These are phyloP conservation scores for Saccharomyces cerevisiae DNA, from an alignment of 805 yeast species.

Conservation along the genomic window DNA sequence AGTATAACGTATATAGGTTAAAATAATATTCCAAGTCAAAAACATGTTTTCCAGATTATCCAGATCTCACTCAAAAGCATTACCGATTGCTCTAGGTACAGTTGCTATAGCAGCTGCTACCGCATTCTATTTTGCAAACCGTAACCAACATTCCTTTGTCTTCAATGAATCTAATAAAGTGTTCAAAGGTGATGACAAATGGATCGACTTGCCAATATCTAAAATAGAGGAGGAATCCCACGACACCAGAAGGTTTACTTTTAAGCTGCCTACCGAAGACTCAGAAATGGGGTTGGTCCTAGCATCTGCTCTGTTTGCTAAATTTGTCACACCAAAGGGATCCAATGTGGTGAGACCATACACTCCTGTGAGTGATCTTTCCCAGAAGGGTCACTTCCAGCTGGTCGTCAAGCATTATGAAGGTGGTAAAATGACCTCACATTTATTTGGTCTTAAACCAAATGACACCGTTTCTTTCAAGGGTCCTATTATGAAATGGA, in stretches of 20 bases:
- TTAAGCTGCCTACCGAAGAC: constrained; percentile 59
- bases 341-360: constrained; percentile 78
- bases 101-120: constrained; percentile 37
- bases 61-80: constrained; percentile 13
- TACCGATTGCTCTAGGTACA: constrained; percentile 40
- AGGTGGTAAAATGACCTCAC: constrained; percentile 74
- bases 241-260: constrained; percentile 61
- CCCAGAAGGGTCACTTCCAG: constrained; percentile 64
- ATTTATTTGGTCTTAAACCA: constrained; percentile 59
- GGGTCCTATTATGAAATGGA: constrained; percentile 90
- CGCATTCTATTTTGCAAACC: constrained; percentile 13
- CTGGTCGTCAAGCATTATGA: constrained; percentile 80
- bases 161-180: constrained; percentile 34
- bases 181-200: constrained; percentile 55
- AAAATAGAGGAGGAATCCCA: constrained; percentile 40
- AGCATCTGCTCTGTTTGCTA: constrained; percentile 76
- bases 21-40: neutral
- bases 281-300: constrained; percentile 66
- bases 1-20: neutral
- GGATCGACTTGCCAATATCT: constrained; percentile 59
- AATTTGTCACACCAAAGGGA: constrained; percentile 77
- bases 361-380: constrained; percentile 75
- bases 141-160: constrained; percentile 6
- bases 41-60: constrained; percentile 22
- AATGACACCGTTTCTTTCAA: constrained; percentile 82